A percentile compares a stretch with the other conserved stretches of the same genome.
phyloP scores from a whole-genome alignment of 768 basidiomycete species.

The Fomitopsis serialis region DNA sequence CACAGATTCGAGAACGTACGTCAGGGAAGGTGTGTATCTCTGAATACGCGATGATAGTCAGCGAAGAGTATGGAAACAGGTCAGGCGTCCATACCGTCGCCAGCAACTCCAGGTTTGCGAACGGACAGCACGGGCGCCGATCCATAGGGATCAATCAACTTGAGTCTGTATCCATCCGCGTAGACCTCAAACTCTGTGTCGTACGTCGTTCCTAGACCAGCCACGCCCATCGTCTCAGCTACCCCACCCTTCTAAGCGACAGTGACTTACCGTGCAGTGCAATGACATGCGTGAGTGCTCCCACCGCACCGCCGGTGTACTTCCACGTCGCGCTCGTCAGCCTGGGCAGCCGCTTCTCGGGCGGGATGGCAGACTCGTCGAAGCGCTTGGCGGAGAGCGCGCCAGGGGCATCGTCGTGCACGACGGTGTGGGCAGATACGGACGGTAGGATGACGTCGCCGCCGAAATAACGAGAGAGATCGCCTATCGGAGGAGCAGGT shows the following conservation, averaged over 20 bases:
- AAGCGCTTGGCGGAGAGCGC: slow-evolving; percentile 36
- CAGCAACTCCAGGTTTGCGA: slow-evolving; percentile 23
- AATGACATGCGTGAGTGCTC: slow-evolving; percentile 42
- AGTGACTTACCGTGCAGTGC: slow-evolving; percentile 36
- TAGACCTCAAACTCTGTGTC: slow-evolving; percentile 41
- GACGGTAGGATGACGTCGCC: slow-evolving; percentile 33
- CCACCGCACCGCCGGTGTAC: slow-evolving; percentile 35
- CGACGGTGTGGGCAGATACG: slow-evolving; percentile 35
- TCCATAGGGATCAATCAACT: slow-evolving; percentile 39
- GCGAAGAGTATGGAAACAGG: background rate
- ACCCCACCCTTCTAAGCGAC: too few relatives aligned
- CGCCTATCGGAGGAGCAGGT: slow-evolving; percentile 14
- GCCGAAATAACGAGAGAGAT: slow-evolving; percentile 44
- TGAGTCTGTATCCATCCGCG: slow-evolving; percentile 39
- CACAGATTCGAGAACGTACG: slow-evolving; percentile 2
- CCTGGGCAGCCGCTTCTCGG: slow-evolving; percentile 42
- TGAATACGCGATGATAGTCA: slow-evolving; percentile 7
- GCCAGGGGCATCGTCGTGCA: slow-evolving; percentile 38
- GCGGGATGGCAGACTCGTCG: slow-evolving; percentile 36
- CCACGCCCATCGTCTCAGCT: background rate
- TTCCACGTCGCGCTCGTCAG: slow-evolving; percentile 45
- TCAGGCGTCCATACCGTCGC: slow-evolving; percentile 11
- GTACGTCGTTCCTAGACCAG: slow-evolving; percentile 27
- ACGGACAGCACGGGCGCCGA: slow-evolving; percentile 37
- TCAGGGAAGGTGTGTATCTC: slow-evolving; percentile 32